These are phyloP conservation scores for Collybia sordida DNA, from an alignment of 768 basidiomycete species.

Conservation along the genomic window DNA sequence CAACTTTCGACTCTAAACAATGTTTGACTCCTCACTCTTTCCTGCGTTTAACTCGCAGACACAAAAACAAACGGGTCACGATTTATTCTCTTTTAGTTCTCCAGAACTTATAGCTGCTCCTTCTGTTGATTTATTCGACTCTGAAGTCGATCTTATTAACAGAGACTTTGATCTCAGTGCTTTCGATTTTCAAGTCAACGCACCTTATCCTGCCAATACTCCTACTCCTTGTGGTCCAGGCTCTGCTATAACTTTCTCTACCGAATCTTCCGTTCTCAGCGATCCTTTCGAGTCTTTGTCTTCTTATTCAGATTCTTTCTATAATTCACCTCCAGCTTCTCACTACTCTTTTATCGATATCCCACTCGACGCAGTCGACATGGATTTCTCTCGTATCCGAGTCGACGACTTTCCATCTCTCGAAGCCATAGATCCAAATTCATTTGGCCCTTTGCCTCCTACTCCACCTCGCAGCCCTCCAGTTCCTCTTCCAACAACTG, in stretches of 20 bases:
- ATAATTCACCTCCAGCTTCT: slow-evolving; percentile 42
- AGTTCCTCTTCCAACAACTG: slow-evolving; percentile 11
- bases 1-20: not conserved
- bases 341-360: slow-evolving; percentile 45
- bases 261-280: slow-evolving; percentile 70
- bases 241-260: slow-evolving; percentile 77
- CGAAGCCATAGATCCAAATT: slow-evolving; percentile 49
- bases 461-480: slow-evolving; percentile 57
- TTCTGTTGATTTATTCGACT: slow-evolving; percentile 80
- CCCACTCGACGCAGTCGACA: slow-evolving; percentile 53
- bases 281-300: slow-evolving; percentile 50
- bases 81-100: slow-evolving; percentile 25
- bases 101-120: slow-evolving; percentile 60
- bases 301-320: slow-evolving; percentile 64
- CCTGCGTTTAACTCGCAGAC: slow-evolving; percentile 10
- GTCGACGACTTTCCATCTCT: slow-evolving; percentile 58
- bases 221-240: slow-evolving; percentile 64
- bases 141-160: slow-evolving; percentile 76
- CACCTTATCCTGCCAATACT: slow-evolving; percentile 63
- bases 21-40: slow-evolving; percentile 15
- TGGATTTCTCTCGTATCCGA: slow-evolving; percentile 67
- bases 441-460: slow-evolving; percentile 57
- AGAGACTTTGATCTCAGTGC: slow-evolving; percentile 56
- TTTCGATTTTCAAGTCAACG: slow-evolving; percentile 57
- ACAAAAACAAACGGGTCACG: slow-evolving; percentile 23